Base-by-base conservation (phyloP, 495 filamentous ascomycete genomes). In the Penicillium lagena region DNA sequence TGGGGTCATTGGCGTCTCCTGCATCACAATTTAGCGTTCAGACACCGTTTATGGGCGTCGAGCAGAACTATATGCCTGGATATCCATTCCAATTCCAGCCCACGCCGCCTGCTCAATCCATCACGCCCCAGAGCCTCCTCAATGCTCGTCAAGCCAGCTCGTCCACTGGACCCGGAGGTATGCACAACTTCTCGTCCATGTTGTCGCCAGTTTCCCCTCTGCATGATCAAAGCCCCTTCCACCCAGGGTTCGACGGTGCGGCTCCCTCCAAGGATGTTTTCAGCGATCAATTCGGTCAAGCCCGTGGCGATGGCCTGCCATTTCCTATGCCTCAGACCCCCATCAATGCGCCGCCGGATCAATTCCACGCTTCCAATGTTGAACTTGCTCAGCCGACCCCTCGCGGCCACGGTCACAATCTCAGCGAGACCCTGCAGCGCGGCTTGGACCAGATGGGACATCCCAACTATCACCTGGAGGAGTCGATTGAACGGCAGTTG, bases 401-500 rank as follows among this genome's bases (percentile, higher is more conserved):
- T 35, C 77, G 78, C 42, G 76, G 79, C 14, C 81, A 83, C 39
- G 64, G 66, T 34, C 82, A 84, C 39, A 85, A 86, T 50, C 63
- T 83, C 33, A 86, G 81, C 47, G 77, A 80, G 44, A 86, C 78
- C 29, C 71, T 96, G 27, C 88, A 96, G 61, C 81, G 83, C 55
- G 89, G 94, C 49, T 80, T 95, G 36, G 86, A 94, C 39, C 70
- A 72, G 15, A 82, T 89, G 56, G 79, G 80, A n/a, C 62, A 67
- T 33, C 42, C 69, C 33, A 85, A 94, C 45, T 89, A 93, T 53
- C 86, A 90, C 45, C 59, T 90, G 43, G 86, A 88, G 52, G 75
- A 84, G 51, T 80, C 84, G 33, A 81, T 87, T 50, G 76, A 86
- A 29, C 79, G 78, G 27, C 81, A 86, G 52, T 66, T 89, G 34